Base-by-base conservation (phyloP, 352 stramenopile genomes). In the Hyaloperonospora brassicae region DNA sequence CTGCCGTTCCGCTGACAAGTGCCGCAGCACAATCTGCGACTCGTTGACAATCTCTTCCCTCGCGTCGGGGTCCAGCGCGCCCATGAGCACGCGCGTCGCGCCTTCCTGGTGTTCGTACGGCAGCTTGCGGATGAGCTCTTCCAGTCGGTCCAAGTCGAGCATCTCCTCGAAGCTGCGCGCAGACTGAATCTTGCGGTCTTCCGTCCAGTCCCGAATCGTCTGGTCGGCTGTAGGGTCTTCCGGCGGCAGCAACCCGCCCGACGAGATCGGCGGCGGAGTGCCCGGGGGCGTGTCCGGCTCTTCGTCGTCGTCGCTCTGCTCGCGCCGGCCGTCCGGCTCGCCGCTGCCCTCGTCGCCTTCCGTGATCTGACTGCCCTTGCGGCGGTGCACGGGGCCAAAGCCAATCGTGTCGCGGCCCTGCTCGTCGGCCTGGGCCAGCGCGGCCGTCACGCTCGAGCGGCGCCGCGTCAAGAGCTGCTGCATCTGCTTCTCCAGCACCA, bases 21-120 rank as follows among this genome's bases (percentile, higher is more conserved):
- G 58, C 9, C 77, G 75, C 48, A 92, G 61, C 41, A 92, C 61
- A 47, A 92, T 79, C 59, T 89, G n/a, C n/a, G n/a, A n/a, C n/a
- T n/a, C n/a, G n/a, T n/a, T n/a, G n/a, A n/a, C n/a, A n/a, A n/a
- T n/a, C 0, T 70, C 61, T 8, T 64, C 64, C n/a, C 59, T 53
- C 36, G 82, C 56, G 35, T 71, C 63, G 5, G 72, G 64, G n/a
- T 74, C 62, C 7, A 92, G 31, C 1, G 67, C 59, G 30, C 80
- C 62, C 47, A 72, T 64, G 6, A 92, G 54, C n/a, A 92, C 79
- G 3, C 79, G 82, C 47, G 69, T 68, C 0, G 74, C 73, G 2
- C 82, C 82, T 21, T 87, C 78, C 36, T 79, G 72, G 10, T 81
- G 66, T 17, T 87, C 79, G 47, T 72, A 87, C 30, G 82, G 82